These are phyloP conservation scores for Xylaria nigripes DNA, from an alignment of 495 filamentous ascomycete genomes.

Conservation along the genomic window DNA sequence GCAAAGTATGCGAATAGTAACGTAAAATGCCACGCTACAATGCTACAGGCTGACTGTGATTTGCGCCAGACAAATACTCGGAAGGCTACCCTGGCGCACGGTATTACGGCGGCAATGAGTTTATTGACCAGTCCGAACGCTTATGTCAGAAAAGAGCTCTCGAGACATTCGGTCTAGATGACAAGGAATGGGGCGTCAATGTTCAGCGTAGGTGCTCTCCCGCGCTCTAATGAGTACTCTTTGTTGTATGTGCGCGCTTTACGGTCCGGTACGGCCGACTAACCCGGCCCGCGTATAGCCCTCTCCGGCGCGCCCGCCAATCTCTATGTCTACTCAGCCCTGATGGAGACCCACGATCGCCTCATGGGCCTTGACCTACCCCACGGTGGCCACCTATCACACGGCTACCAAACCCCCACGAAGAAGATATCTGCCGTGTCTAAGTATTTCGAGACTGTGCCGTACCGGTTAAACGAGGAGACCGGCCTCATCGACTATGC, in stretches of 20 bases:
- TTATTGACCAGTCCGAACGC: constrained; percentile 83
- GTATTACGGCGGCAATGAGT: constrained; percentile 96
- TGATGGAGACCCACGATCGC: constrained; percentile 85
- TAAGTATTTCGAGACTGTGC: constrained; percentile 97
- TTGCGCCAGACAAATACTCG: constrained; percentile 82
- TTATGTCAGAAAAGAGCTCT: constrained; percentile 86
- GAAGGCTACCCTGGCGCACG: constrained; percentile 95
- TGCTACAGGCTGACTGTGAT: constrained; percentile 9
- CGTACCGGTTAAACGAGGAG: constrained; percentile 81
- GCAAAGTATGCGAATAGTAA: constrained; percentile 71
- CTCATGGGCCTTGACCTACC: constrained; percentile 97
- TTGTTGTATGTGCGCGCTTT: background rate
- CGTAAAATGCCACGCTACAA: background rate
- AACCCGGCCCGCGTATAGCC: constrained; percentile 43
- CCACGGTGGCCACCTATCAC: constrained; percentile 92
- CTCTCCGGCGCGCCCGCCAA: constrained; percentile 95
- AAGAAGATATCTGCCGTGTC: constrained; percentile 98
- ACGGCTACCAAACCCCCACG: constrained; percentile 94
- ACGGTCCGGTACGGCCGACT: background rate
- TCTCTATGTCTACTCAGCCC: constrained; percentile 87
- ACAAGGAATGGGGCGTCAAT: constrained; percentile 94
- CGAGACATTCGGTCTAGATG: constrained; percentile 72
- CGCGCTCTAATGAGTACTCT: background rate
- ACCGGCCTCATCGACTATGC: constrained; percentile 94
- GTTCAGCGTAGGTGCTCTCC: constrained; percentile 65